Conservation (phyloP, 2,329 filamentous ascomycete genomes). For the Delphinella strobiligena region DNA sequence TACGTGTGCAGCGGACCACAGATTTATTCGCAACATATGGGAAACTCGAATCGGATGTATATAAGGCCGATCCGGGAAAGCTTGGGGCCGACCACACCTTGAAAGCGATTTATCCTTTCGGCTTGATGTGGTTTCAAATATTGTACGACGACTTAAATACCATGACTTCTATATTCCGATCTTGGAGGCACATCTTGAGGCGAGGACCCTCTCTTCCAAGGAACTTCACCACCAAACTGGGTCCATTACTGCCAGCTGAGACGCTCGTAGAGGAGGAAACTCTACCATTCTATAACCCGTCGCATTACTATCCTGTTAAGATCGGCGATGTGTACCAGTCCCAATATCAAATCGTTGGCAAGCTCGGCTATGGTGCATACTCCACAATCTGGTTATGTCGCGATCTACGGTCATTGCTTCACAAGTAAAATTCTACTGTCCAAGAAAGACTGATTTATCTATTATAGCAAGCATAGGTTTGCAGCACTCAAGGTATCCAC, state of each 20-base stretch:
- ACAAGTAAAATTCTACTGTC: neutral
- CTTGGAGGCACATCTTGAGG: neutral
- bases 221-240: neutral
- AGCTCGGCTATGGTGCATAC: constrained; percentile 29
- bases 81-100: too few species aligned
- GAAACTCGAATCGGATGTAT: too few species aligned
- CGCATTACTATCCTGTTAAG: constrained; percentile 25
- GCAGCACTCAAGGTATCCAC: constrained; percentile 8
- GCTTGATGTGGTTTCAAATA: neutral
- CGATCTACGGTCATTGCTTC: constrained; percentile 17
- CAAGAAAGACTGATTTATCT: neutral
- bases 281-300: constrained; percentile 12
- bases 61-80: too few species aligned
- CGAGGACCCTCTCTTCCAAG: neutral
- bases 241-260: neutral
- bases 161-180: neutral
- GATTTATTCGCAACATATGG: too few species aligned
- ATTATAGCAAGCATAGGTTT: neutral
- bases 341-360: constrained; percentile 28
- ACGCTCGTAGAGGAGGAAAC: constrained; percentile 15
- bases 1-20: too few species aligned
- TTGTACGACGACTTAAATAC: neutral
- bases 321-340: constrained; percentile 22
- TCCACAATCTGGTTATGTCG: constrained; percentile 33
- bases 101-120: too few species aligned